Percentiles rank a stretch among this genome's conserved stretches.
Conservation (phyloP, 441 rosid genomes). For the Jatropha podagrica region DNA sequence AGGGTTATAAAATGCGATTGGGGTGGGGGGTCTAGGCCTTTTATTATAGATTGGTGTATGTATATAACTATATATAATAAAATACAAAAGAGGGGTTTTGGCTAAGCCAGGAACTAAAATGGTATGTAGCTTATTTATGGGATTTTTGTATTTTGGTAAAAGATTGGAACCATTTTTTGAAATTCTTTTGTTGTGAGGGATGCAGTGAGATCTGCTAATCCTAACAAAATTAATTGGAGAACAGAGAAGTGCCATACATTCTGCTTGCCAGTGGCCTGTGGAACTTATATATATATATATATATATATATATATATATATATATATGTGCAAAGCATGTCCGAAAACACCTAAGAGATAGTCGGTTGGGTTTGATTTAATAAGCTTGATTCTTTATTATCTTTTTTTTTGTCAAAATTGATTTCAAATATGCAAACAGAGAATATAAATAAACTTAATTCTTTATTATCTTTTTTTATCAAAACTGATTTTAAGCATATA, state of each 20-base stretch:
- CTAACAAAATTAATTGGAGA: neutral
- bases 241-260: neutral
- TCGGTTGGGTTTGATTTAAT: too few relatives aligned
- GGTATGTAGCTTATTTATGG: neutral
- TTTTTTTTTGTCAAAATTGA: too few relatives aligned
- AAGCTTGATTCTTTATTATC: too few relatives aligned
- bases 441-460: too few relatives aligned
- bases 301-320: neutral
- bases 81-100: neutral
- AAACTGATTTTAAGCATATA: too few relatives aligned
- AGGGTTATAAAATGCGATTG: conserved; percentile 10
- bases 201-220: neutral
- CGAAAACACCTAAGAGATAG: neutral
- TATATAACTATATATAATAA: neutral
- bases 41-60: neutral
- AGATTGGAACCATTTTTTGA: neutral
- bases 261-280: conserved; percentile 8
- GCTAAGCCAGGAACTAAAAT: neutral
- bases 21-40: neutral
- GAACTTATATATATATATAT: neutral
- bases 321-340: conserved; percentile 5
- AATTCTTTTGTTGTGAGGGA: too few relatives aligned
- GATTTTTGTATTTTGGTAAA: neutral
- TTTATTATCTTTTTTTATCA: too few relatives aligned
- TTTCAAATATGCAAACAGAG: too few relatives aligned